These are phyloP conservation scores for Cryptosporidium sp. DNA, from an alignment of 169 alveolate genomes.

Conservation along the genomic window DNA sequence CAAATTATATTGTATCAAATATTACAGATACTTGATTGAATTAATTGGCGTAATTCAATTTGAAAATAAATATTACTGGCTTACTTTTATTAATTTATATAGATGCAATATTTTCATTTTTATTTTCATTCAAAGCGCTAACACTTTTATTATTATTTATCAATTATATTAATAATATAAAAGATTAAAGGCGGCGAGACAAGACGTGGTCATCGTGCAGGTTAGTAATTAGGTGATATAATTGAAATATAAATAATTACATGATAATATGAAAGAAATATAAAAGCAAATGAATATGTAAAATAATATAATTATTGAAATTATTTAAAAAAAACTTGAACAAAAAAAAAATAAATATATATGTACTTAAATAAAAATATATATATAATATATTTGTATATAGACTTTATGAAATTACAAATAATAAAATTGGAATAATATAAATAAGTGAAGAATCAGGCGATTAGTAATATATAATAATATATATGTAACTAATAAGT, in stretches of 20 bases:
- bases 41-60: no score
- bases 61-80: no score
- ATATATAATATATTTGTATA: background rate
- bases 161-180: background rate
- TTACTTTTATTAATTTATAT: no score
- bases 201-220: background rate
- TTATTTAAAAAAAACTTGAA: background rate
- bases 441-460: background rate
- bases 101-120: no score
- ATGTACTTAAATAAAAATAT: no score
- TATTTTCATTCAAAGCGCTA: no score
- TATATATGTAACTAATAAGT: background rate
- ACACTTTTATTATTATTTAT: background rate
- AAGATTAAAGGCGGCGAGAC: conserved; percentile 1
- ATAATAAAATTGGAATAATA: background rate
- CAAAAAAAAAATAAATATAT: background rate
- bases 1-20: background rate
- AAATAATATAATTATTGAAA: background rate
- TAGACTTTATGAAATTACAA: background rate
- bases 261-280: conserved; percentile 12
- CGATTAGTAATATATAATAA: background rate
- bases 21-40: background rate
- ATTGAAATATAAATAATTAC: conserved; percentile 2
- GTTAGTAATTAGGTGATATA: background rate
- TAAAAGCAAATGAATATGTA: background rate